Percentiles rank a stretch among this genome's conserved stretches.
phyloP scores from a whole-genome alignment of 2,329 filamentous ascomycete genomes.

The Plenodomus biglobosus region DNA sequence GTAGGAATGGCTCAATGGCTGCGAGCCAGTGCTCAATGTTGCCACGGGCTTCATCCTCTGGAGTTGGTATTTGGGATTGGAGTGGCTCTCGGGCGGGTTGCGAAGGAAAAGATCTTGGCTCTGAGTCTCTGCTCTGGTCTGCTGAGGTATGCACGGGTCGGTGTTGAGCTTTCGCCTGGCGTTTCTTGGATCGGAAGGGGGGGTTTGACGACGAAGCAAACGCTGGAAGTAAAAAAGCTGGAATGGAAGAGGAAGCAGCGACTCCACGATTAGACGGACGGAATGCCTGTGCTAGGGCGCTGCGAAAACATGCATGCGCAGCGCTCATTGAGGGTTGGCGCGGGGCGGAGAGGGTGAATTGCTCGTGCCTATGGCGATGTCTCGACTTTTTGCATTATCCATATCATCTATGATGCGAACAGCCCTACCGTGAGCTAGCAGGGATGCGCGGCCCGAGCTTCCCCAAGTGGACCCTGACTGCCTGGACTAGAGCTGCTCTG shows the following conservation, averaged over 20 bases:
- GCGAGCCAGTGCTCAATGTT: conserved; percentile 39
- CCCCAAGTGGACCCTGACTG: conserved; percentile 6
- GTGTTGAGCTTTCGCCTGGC: conserved; percentile 11
- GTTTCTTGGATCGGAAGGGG: conserved; percentile 29
- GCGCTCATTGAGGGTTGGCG: conserved; percentile 40
- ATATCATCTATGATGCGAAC: conserved; percentile 2
- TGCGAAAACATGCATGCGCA: conserved; percentile 43
- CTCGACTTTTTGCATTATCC: conserved; percentile 25
- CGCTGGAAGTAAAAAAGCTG: conserved; percentile 41
- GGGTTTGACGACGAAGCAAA: conserved; percentile 24
- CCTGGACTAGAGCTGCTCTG: conserved; percentile 8
- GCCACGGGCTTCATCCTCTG: conserved; percentile 20
- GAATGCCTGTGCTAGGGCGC: conserved; percentile 41
- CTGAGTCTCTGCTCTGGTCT: conserved; percentile 1
- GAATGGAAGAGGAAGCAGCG: conserved; percentile 27
- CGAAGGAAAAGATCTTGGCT: conserved; percentile 3
- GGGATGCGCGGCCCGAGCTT: conserved; percentile 7
- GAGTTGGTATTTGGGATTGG: conserved; percentile 22
- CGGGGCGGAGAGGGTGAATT: conserved; percentile 17
- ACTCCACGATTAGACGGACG: conserved; percentile 25
- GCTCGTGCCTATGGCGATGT: conserved; percentile 16
- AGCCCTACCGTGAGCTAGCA: conserved; percentile 10
- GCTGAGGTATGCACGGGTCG: conserved; percentile 1
- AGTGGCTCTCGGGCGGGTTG: conserved; percentile 12
- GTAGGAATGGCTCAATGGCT: conserved; percentile 43